Percentiles rank a stretch among this genome's conserved stretches.
Conservation (phyloP, 2,329 filamentous ascomycete species). For the Monilinia aucupariae region DNA sequence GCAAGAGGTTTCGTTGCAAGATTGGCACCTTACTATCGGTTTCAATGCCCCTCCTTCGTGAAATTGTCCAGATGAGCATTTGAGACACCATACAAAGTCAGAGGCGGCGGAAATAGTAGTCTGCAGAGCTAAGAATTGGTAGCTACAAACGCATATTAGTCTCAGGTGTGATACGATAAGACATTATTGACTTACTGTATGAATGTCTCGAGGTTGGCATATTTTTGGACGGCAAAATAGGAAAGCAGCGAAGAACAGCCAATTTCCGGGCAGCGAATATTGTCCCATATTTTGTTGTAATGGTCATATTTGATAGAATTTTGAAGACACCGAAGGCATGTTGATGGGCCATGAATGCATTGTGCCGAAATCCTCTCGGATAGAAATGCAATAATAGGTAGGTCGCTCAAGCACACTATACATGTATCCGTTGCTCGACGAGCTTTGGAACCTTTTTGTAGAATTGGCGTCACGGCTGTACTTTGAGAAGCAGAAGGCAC, state of each 20-base stretch:
- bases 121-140: not conserved
- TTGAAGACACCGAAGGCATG: conserved; percentile 1
- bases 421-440: not conserved
- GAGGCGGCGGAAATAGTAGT: not conserved
- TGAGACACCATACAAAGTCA: not conserved
- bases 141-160: not conserved
- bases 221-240: not conserved
- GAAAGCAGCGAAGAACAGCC: not conserved
- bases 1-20: not conserved
- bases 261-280: not conserved
- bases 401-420: not conserved
- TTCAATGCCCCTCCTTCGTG: not conserved
- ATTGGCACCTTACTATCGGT: not conserved
- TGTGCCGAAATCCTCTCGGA: not conserved
- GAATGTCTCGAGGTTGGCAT: conserved; percentile 6
- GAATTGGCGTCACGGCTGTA: not conserved
- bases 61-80: not conserved
- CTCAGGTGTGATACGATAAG: not conserved
- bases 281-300: not conserved
- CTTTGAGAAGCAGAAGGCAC: not conserved
- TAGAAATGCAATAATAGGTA: not conserved
- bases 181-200: not conserved
- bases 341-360: not conserved
- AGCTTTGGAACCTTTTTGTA: not conserved
- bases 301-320: conserved; percentile 2